Evolutionary conservation across 2,329 filamentous ascomycete species (phyloP), one percentile per base, ranked within the genome.

Genomic region (Trematosphaeria pertusa): DNA sequence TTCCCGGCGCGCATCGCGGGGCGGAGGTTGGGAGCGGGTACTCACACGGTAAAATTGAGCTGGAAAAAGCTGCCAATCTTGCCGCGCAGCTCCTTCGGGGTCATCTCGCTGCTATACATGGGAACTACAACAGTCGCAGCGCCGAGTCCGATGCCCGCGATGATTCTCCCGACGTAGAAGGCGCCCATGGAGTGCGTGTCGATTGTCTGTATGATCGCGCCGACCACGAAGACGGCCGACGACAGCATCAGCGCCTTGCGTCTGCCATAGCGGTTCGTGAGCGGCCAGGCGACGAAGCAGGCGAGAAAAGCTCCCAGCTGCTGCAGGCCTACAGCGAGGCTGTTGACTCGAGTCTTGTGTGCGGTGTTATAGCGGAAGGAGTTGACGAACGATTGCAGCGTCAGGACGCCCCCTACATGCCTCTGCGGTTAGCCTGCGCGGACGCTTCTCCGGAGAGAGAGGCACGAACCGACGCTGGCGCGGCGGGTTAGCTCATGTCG

Each of bases 101-200:
- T 70, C 71, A 77, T 76, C 62, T 79, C 77, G 17, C 70, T 70
- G 19, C 65, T 69, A 56, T 78, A 59, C 59, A 79, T 73, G 37
- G 77, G 77, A n/a, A 78, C 74, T 5, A 51, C 48, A 78, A 79
- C 47, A 65, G 62, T 6, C 68, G 72, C 69, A 39, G 72, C 64
- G 8, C 75, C 74, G 4, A 75, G 64, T 5, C 73, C 67, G 9
- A 72, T 50, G 1, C 69, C 67, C 30, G 91, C 89, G 4, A 95
- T 75, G 76, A 91, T 90, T 42, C 89, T 89, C 8, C 46, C 54
- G 17, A 50, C 62, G 59, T 82, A 78, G 51, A 66, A 56, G 18
- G 54, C 52, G 4, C 48, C 50, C 1, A 78, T 62, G 1, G 74
- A 75, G 48, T 77, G 75, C 0, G 73, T 73, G 37, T 78, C 75